Base-by-base conservation (phyloP, 2,329 filamentous ascomycete species). In the Aspergillus candidus region DNA sequence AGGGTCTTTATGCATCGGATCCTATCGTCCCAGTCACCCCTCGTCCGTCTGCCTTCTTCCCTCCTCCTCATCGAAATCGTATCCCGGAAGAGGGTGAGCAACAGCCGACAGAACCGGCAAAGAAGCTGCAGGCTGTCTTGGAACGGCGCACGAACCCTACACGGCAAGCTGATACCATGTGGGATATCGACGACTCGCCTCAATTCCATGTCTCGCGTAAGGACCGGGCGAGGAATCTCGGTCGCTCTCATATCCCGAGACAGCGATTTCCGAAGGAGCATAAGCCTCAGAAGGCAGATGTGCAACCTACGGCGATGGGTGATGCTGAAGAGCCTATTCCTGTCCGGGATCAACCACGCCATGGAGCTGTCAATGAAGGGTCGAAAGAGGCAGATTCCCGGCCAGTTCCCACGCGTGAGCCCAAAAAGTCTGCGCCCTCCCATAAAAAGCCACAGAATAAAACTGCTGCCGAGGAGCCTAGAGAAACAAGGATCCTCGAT, bases 171-270 rank as follows among this genome's bases (percentile, higher is more conserved):
- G 58, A 56, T 13, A 62, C 58, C 40, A 48, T 69, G 11, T 69
- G 63, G 62, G 66, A 70, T 13, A 48, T 67, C 12, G 61, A 63
- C 12, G 55, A 54, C 27, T 64, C 63, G 12, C 65, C 65, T n/a
- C 54, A 62, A 48, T 37, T 49, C 40, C 37, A 44, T 41, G 31
- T 41, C 10, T 38, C 58, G 40, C 43, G 51, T 40, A 53, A 54
- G 46, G 45, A 47, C 42, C 38, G 44, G 15, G 38, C 34, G 33
- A 47, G 40, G 13, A 38, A 33, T 22, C 40, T 48, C 32, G 31
- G 18, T 47, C 53, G 44, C 11, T 46, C 47, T 14, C 47, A 36
- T 11, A 34, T 22, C 35, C 35, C 31, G 22, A 40, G 45, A 43
- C 40, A 27, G 13, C 33, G 32, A 10, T 2, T 10, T 10, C 22